These are phyloP conservation scores for Botryosphaeria agaves DNA, from an alignment of 2,329 filamentous ascomycete species.

Conservation along the genomic window DNA sequence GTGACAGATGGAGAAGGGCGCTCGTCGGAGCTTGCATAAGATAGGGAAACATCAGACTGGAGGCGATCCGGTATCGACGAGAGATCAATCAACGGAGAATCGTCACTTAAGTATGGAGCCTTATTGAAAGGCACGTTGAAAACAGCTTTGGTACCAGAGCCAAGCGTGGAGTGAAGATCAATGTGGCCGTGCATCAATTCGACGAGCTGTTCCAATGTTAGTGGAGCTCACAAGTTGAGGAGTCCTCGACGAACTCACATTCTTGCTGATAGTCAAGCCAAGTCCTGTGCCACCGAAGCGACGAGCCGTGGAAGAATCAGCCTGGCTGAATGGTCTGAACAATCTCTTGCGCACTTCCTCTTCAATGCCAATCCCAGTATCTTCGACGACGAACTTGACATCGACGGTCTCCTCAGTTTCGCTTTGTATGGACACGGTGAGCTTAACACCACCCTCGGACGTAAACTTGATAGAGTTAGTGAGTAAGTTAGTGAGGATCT, in stretches of 20 bases:
- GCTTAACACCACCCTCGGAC: constrained; percentile 47
- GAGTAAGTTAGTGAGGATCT: constrained; percentile 66
- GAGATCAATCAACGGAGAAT: constrained; percentile 40
- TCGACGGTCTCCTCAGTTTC: constrained; percentile 48
- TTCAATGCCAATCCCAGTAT: constrained; percentile 69
- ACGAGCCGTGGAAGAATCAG: constrained; percentile 61
- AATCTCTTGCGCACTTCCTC: constrained; percentile 55
- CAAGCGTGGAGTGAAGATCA: constrained; percentile 46
- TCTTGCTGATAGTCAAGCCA: constrained; percentile 67
- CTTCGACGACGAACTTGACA: constrained; percentile 55
- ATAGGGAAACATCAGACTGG: constrained; percentile 38
- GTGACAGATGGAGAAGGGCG: no score
- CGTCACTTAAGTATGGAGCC: constrained; percentile 34
- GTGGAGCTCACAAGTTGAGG: background rate
- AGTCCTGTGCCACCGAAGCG: constrained; percentile 67
- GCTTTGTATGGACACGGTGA: constrained; percentile 44
- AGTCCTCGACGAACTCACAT: constrained; percentile 29
- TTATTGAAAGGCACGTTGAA: constrained; percentile 68
- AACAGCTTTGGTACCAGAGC: constrained; percentile 52
- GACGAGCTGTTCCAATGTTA: constrained; percentile 29
- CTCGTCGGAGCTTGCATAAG: constrained; percentile 49
- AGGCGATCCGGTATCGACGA: constrained; percentile 50
- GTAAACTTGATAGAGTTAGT: constrained; percentile 68
- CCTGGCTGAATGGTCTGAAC: constrained; percentile 70
- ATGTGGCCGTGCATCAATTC: constrained; percentile 70